Base-by-base conservation (phyloP, 257 asterid species). In the Cynanchum wilfordii region DNA sequence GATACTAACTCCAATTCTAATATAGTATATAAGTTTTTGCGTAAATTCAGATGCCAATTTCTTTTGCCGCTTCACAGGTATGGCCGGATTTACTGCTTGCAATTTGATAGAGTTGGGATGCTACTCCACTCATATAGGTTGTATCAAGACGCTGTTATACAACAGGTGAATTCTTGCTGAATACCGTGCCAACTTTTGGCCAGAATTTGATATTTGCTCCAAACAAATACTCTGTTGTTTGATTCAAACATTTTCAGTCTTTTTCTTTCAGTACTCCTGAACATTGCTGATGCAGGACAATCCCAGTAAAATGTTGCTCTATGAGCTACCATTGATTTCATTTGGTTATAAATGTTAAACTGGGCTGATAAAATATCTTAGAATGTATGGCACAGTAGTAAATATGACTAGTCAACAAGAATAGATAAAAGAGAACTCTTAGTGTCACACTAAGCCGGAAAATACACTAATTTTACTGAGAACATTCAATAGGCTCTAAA, bases 1-100 rank as follows among this genome's bases (percentile, higher is more conserved):
- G 87, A 22, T 72, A 73, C 40, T 38, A 38, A 24, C 72, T 75
- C 40, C 60, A 15, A 45, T 44, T 52, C 44, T 12, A 12, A 19
- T 60, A 62, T 29, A 58, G 24, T 47, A 66, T 17, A 42, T 75
- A 81, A 68, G 60, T 59, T 71, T 72, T 78, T 55, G 3, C 44
- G 69, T 42, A 27, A 73, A 64, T 47, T 70, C 44, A 51, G 65
- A 47, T 77, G 62, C 60, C 65, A 68, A 71, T 80, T 62, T 73
- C 65, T 76, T 77, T 78, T 76, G 73, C 67, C 68, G 69, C 78
- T 81, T 77, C 74, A 64, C 95, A 94, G 97, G 80, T 94, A 94
- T 77, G 98, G 98, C 79, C 88, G 99, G 86, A 90, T 94, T 83
- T 94, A 92, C 81, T 94, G 99, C 88, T 84, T 94, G 82, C 99